These are phyloP conservation scores for Claviceps sp. DNA, from an alignment of 2,329 filamentous ascomycete species.

Conservation along the genomic window DNA sequence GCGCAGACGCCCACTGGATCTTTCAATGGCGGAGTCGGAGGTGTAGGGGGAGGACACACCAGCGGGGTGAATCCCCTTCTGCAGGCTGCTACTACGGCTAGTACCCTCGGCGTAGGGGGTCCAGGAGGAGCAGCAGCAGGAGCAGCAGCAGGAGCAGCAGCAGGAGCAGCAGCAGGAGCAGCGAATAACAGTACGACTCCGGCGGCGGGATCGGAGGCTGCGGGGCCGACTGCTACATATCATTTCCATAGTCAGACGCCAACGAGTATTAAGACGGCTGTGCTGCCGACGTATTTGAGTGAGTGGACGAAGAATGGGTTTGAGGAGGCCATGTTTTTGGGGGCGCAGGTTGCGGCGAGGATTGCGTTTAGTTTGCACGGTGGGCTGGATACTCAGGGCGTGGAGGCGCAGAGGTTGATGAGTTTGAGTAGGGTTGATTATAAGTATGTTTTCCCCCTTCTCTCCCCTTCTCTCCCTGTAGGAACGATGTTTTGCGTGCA, in stretches of 20 bases:
- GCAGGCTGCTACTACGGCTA: slow-evolving; percentile 74
- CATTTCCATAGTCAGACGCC: slow-evolving; percentile 60
- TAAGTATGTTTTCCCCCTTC: slow-evolving; percentile 33
- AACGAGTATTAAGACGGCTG: slow-evolving; percentile 66
- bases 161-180: slow-evolving; percentile 25
- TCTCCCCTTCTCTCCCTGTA: not conserved
- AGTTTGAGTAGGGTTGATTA: slow-evolving; percentile 46
- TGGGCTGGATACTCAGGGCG: slow-evolving; percentile 37
- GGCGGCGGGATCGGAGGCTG: slow-evolving; percentile 26
- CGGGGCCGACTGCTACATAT: slow-evolving; percentile 24
- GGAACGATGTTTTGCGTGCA: not conserved
- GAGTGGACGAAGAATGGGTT: slow-evolving; percentile 75
- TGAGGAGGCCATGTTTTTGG: slow-evolving; percentile 78
- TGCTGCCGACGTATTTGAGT: slow-evolving; percentile 70
- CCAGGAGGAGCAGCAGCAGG: slow-evolving; percentile 26
- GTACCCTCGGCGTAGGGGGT: slow-evolving; percentile 35
- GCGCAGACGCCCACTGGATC: slow-evolving; percentile 72
- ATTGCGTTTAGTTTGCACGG: slow-evolving; percentile 44
- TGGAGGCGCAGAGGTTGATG: slow-evolving; percentile 41
- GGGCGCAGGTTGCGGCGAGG: slow-evolving; percentile 68
- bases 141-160: slow-evolving; percentile 22
- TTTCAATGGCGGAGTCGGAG: slow-evolving; percentile 28
- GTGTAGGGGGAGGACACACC: slow-evolving; percentile 14
- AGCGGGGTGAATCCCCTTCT: slow-evolving; percentile 76
- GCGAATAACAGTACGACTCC: slow-evolving; percentile 23